Evolutionary conservation across 2,329 filamentous ascomycete species (phyloP), one percentile per base, ranked within the genome.

Genomic region (Alternaria infectoria): DNA sequence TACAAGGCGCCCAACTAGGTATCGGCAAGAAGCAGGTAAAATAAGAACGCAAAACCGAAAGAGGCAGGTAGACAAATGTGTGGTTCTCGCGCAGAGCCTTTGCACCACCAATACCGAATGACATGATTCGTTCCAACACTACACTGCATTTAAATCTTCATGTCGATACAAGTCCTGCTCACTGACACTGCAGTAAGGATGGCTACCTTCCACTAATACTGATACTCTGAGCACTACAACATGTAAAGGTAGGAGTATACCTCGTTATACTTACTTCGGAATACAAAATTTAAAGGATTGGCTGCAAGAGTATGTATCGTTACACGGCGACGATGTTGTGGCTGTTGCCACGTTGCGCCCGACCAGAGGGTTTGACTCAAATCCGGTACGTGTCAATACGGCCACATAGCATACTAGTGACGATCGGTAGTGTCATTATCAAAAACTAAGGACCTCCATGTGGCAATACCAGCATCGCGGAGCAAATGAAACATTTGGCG

Each of bases 1-100:
- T 81, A 81, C 66, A 66, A 77, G 65, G 62, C 69, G 8, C 66
- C 71, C 9, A 70, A 59, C 49, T 74, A 67, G 61, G 52, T 56
- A 10, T 8, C 4, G 10, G 44, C 9, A 25, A 26, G 3, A 15
- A 19, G 30, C 26, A 17, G 32, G 8, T 11, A 4, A 3, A 12
- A 44, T 19, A 26, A 6, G 15, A 49, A 23, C 8, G n/a, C 7
- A 32, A 36, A 30, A n/a, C 3, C 15, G 17, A 19, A 59, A 52
- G 28, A 40, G 30, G 47, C 47, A 61, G 54, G 59, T 30, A 25
- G 19, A 54, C 11, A 7, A 59, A 19, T 6, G 17, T 21, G 26
- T 32, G 19, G 11, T 32, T 6, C 44, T 28, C 13, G 26, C 21
- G 26, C n/a, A 17, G 36, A 25, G 12, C 30, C 17, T 8, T 30